Evolutionary conservation across 2,329 filamentous ascomycete genomes (phyloP).

Genomic region (Trichoderma oligosporum): DNA sequence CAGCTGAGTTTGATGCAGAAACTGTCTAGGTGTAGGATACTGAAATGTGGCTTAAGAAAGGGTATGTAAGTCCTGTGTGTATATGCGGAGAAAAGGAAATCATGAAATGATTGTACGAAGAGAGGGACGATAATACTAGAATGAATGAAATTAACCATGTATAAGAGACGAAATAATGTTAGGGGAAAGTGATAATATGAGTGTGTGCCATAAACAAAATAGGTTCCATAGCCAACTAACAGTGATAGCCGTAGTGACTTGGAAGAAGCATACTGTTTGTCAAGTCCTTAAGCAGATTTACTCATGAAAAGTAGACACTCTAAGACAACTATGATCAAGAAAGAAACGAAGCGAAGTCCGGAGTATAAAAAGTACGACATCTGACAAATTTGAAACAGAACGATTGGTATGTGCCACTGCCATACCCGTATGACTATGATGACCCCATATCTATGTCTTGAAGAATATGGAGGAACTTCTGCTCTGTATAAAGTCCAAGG

Average conservation of each 20-base stretch:
- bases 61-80: not conserved
- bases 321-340: too few species aligned
- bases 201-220: too few species aligned
- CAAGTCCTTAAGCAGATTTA: too few species aligned
- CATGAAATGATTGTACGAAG: not conserved
- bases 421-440: not conserved
- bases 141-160: too few species aligned
- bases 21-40: not conserved
- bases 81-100: slow-evolving; percentile 7
- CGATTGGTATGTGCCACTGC: not conserved
- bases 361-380: not conserved
- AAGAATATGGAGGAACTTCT: not conserved
- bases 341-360: too few species aligned
- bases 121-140: too few species aligned
- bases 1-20: not conserved
- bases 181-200: too few species aligned
- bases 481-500: not conserved
- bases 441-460: not conserved
- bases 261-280: too few species aligned
- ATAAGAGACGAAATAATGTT: too few species aligned
- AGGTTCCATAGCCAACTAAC: too few species aligned
- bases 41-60: not conserved
- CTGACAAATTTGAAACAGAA: not conserved
- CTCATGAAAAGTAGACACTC: too few species aligned
- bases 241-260: too few species aligned